These are phyloP conservation scores for Cudoniella acicularis DNA, from an alignment of 495 filamentous ascomycete species.

Conservation along the genomic window DNA sequence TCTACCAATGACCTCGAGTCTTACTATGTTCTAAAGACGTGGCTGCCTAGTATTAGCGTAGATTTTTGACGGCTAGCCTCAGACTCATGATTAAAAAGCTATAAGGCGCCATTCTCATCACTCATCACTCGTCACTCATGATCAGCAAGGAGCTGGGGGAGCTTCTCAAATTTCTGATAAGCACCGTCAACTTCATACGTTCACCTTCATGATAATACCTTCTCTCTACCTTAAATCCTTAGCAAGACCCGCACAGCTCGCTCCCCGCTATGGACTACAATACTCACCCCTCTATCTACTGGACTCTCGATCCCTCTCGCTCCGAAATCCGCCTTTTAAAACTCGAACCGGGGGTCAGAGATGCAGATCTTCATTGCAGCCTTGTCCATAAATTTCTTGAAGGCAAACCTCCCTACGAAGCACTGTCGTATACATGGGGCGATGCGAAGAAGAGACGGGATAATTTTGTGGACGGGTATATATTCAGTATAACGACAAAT, in stretches of 20 bases:
- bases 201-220: neutral
- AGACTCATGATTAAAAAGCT: neutral
- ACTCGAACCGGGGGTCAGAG: neutral
- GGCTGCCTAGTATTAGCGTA: constrained; percentile 1
- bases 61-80: neutral
- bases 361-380: constrained; percentile 2
- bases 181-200: neutral
- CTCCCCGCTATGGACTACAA: neutral
- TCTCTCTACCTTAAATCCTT: neutral
- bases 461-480: neutral
- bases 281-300: neutral
- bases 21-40: neutral
- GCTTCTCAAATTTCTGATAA: neutral
- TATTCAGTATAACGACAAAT: neutral
- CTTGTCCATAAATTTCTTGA: constrained; percentile 2
- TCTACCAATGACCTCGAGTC: neutral
- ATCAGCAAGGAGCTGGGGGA: neutral
- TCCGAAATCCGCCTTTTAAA: constrained; percentile 2
- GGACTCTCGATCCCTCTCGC: neutral
- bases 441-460: neutral
- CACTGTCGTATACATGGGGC: neutral
- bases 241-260: neutral
- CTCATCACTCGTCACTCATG: neutral
- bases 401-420: neutral
- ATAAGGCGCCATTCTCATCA: neutral